Evolutionary conservation across 2,329 filamentous ascomycete species (phyloP).

Genomic region (Scopulariopsis brevicaulis): DNA sequence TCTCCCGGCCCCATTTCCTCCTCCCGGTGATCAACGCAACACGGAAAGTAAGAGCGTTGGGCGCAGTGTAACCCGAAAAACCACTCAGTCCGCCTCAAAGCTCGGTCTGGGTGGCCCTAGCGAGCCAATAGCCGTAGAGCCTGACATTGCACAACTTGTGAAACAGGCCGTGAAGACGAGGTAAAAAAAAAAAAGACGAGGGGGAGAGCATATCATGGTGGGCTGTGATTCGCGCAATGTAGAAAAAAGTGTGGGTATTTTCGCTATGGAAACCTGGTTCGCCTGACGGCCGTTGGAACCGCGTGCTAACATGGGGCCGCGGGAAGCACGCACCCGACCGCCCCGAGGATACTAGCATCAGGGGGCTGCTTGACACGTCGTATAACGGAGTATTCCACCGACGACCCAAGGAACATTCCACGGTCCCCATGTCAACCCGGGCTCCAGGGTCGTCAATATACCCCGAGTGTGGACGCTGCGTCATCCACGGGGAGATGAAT

Average conservation of each 20-base stretch:
- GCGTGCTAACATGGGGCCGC: background rate
- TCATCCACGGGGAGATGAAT: background rate
- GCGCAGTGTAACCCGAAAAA: background rate
- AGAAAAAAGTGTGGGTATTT: background rate
- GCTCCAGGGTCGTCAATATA: background rate
- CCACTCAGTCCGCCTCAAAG: background rate
- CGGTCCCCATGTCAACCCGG: background rate
- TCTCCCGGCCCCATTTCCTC: background rate
- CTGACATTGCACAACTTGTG: conserved; percentile 1
- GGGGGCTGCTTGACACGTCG: background rate
- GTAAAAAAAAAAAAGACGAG: background rate
- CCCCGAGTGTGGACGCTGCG: background rate
- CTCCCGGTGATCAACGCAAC: background rate
- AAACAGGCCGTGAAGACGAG: background rate
- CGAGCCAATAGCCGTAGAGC: background rate
- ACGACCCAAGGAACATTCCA: background rate
- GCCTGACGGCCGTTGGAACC: background rate
- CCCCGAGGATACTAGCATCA: background rate
- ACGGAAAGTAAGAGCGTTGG: background rate
- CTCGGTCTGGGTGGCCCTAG: background rate
- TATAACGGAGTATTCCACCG: background rate
- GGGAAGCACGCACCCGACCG: background rate
- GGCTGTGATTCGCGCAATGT: background rate
- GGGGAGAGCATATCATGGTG: background rate
- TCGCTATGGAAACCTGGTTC: background rate